phyloP scores from a whole-genome alignment of 2,329 filamentous ascomycete species.

The Trichophyton benhamiae region DNA sequence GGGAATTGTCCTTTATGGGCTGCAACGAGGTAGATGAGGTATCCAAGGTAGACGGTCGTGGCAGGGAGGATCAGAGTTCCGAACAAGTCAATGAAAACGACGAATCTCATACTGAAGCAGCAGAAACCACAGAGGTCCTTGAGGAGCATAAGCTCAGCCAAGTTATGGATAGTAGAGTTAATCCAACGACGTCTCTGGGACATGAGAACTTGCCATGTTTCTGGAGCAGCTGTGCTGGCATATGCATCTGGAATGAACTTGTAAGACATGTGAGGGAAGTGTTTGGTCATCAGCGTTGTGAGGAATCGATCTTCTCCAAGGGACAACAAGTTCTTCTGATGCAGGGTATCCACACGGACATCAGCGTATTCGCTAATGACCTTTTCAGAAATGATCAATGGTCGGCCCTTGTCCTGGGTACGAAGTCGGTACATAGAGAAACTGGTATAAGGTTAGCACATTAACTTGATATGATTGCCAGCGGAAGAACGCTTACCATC shows the following conservation, averaged over 20 bases:
- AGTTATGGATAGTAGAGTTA: conserved; percentile 95
- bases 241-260: conserved; percentile 93
- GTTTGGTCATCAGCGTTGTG: conserved; percentile 94
- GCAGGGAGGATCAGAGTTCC: conserved; percentile 87
- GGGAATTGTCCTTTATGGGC: conserved; percentile 63
- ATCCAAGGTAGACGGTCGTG: conserved; percentile 74
- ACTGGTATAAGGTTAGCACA: conserved; percentile 44
- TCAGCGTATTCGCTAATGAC: conserved; percentile 82
- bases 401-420: conserved; percentile 85
- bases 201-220: conserved; percentile 83
- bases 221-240: conserved; percentile 84
- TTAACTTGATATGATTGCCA: not conserved
- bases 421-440: conserved; percentile 98
- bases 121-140: conserved; percentile 97
- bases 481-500: conserved; percentile 57
- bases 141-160: conserved; percentile 78
- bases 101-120: conserved; percentile 94
- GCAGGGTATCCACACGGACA: conserved; percentile 81
- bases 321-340: conserved; percentile 85
- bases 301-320: conserved; percentile 95
- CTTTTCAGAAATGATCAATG: conserved; percentile 80
- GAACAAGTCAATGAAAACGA: conserved; percentile 87
- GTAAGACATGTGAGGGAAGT: conserved; percentile 90
- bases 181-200: conserved; percentile 99
- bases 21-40: conserved; percentile 70